phyloP scores from a whole-genome alignment of 176 grass and related monocot species.

The Cenchrus purpureus region DNA sequence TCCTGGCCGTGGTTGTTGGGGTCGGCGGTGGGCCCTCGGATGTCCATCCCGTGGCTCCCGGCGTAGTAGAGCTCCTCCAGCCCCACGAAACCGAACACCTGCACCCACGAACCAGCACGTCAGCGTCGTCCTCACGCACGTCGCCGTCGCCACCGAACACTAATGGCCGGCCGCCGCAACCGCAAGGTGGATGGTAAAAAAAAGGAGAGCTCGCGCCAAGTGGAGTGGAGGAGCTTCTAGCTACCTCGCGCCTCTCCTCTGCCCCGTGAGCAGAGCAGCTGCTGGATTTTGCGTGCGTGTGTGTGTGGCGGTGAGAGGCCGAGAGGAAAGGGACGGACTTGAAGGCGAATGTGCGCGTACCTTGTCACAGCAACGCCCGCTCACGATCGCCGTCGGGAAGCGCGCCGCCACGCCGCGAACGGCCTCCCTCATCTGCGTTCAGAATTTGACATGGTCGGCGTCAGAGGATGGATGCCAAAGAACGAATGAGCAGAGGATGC shows the following conservation, averaged over 20 bases:
- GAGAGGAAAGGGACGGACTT: background rate
- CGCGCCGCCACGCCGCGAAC: slow-evolving; percentile 62
- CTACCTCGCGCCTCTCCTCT: background rate
- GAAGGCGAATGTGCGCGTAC: background rate
- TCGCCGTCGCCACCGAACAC: background rate
- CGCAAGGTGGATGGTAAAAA: background rate
- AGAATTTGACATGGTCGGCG: background rate
- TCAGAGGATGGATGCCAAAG: background rate
- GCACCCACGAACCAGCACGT: background rate
- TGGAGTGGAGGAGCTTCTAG: slow-evolving; percentile 44
- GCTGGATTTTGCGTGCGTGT: background rate
- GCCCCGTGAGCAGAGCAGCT: background rate
- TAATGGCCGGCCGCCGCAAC: background rate
- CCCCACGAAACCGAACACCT: slow-evolving; percentile 73
- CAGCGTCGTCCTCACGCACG: background rate
- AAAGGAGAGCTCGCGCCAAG: background rate
- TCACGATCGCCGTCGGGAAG: slow-evolving; percentile 85
- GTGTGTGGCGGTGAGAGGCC: background rate
- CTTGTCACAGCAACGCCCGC: slow-evolving; percentile 75
- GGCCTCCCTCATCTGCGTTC: slow-evolving; percentile 66
- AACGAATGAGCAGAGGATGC: slow-evolving; percentile 24
- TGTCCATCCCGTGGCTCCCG: slow-evolving; percentile 96
- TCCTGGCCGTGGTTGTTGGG: slow-evolving; percentile 20
- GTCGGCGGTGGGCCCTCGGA: slow-evolving; percentile 57
- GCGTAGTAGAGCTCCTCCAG: slow-evolving; percentile 82